phyloP scores from a whole-genome alignment of 768 basidiomycete genomes.

The Suillus weaverae region DNA sequence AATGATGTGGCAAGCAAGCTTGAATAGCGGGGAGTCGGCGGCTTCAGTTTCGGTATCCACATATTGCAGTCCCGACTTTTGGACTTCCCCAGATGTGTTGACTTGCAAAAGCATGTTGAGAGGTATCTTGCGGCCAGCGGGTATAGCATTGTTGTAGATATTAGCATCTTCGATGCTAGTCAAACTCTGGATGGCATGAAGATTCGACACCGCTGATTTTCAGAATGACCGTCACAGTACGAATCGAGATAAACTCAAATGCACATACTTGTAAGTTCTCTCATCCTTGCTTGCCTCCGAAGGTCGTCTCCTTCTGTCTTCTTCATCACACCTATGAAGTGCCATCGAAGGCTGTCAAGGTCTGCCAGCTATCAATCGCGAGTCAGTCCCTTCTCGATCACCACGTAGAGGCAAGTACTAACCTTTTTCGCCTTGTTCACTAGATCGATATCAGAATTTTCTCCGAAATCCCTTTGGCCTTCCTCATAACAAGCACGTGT shows the following conservation, averaged over 20 bases:
- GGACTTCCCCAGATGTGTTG: slow-evolving; percentile 92
- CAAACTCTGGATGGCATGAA: slow-evolving; percentile 85
- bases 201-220: slow-evolving; percentile 76
- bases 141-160: slow-evolving; percentile 73
- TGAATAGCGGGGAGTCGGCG: slow-evolving; percentile 50
- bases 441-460: slow-evolving; percentile 96
- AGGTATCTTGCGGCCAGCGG: slow-evolving; percentile 50
- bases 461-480: slow-evolving; percentile 91
- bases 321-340: slow-evolving; percentile 76
- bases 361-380: slow-evolving; percentile 42
- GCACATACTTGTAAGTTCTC: slow-evolving; percentile 67
- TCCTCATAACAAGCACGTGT: slow-evolving; percentile 78
- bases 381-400: not conserved
- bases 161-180: slow-evolving; percentile 79
- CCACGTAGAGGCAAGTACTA: slow-evolving; percentile 22
- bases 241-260: slow-evolving; percentile 1
- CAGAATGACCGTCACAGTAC: slow-evolving; percentile 7
- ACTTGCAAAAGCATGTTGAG: slow-evolving; percentile 88
- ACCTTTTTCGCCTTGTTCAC: slow-evolving; percentile 81
- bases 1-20: slow-evolving; percentile 72
- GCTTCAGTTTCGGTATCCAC: slow-evolving; percentile 39
- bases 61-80: slow-evolving; percentile 83
- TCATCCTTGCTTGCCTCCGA: slow-evolving; percentile 95
- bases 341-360: slow-evolving; percentile 89
- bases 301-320: slow-evolving; percentile 22